Evolutionary conservation across 208 protist species (phyloP).

Genomic region (Porcisia deanei): DNA sequence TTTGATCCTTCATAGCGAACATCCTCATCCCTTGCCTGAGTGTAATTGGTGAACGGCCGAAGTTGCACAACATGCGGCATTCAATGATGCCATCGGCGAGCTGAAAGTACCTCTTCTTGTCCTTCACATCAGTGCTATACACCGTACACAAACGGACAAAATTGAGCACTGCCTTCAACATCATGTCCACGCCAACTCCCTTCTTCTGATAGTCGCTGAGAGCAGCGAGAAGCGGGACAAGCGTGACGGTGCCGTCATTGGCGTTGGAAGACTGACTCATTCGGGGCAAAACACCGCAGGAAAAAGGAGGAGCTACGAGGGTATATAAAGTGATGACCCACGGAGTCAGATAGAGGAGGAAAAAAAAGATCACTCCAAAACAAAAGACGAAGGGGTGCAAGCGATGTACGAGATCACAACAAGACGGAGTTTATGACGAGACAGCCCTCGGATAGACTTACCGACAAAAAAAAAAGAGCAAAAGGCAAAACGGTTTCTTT

Average conservation of each 20-base stretch:
- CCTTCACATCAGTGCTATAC: conserved; percentile 36
- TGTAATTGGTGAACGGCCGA: conserved; percentile 56
- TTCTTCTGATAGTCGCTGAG: conserved; percentile 70
- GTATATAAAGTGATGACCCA: background rate
- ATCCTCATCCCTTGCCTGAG: conserved; percentile 45
- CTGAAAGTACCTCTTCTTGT: conserved; percentile 38
- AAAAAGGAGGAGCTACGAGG: background rate
- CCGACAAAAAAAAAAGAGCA: no score
- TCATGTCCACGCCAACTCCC: conserved; percentile 83
- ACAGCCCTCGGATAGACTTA: background rate
- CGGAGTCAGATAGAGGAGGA: background rate
- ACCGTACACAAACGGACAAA: conserved; percentile 63
- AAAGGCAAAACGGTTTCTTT: no score
- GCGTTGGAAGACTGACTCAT: background rate
- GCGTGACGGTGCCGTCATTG: conserved; percentile 19
- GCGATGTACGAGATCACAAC: background rate
- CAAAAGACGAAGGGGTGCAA: background rate
- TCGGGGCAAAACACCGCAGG: background rate
- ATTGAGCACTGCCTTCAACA: conserved; percentile 73
- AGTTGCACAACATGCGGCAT: conserved; percentile 90
- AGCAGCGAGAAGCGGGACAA: conserved; percentile 46
- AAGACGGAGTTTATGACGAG: background rate
- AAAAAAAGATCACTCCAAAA: background rate
- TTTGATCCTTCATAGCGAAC: conserved; percentile 24
- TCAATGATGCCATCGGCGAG: conserved; percentile 78